Evolutionary conservation across 2,329 filamentous ascomycete species (phyloP), one percentile per base, ranked within the genome.

Genomic region (Verticillium longisporum): DNA sequence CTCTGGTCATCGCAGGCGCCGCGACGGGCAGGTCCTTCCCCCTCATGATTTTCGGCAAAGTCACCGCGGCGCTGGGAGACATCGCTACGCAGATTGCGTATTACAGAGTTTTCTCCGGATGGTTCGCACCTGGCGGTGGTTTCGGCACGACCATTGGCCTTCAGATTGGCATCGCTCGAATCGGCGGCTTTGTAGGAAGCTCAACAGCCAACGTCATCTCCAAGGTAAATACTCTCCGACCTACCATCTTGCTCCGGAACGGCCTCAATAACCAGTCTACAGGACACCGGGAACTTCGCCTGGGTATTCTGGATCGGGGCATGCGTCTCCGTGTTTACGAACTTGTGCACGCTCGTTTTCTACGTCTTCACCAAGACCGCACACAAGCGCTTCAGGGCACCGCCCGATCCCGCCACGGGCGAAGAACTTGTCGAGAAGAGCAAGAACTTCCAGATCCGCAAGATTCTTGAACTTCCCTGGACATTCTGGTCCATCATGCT

Each of bases 41-140:
- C 14, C 83, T 87, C 68, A 86, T 87, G 83, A 79, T 87, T 55
- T 77, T 75, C 13, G 84, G 83, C 1, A 72, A 79, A 36, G 73
- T 88, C 1, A 71, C 87, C 13, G 76, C 82, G 34, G 79, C 84
- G 0, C 70, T 88, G 0, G 85, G 85, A n/a, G 85, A 87, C 63
- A 84, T 87, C 21, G 82, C 85, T 0, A 88, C 85, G 0, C 84
- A 88, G 65, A 78, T 87, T 36, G 85, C 85, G 0, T 84, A 87
- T 67, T 88, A 87, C 68, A 85, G 87, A 62, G 81, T 88, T 62
- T 88, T 88, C 66, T 85, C 83, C 0, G 84, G 82, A 0, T 88
- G 84, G 85, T 88, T 88, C 63, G 77, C 84, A 0, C 85, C 85
- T 0, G 83, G 77, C 7, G 79, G 83, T 60, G 85, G 85, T 1